Percentiles rank a stretch among this genome's conserved stretches.
phyloP scores from a whole-genome alignment of 2,329 filamentous ascomycete genomes.

The Sarocladium kiliense region DNA sequence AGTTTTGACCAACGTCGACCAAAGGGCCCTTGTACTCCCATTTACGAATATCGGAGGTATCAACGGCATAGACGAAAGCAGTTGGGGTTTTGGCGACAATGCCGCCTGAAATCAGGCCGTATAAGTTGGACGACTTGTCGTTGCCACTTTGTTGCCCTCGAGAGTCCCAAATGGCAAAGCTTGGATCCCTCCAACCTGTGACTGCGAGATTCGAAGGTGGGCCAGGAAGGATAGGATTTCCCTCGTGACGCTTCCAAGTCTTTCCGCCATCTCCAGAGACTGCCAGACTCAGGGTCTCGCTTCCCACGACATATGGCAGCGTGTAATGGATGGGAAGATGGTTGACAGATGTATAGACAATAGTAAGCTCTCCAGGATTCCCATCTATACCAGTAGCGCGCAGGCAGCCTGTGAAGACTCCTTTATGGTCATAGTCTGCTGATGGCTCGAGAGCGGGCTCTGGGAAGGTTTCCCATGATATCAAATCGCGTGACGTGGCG shows the following conservation, averaged over 20 bases:
- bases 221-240: slow-evolving; percentile 25
- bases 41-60: slow-evolving; percentile 29
- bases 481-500: slow-evolving; percentile 35
- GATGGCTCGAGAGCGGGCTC: slow-evolving; percentile 27
- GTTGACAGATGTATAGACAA: slow-evolving; percentile 28
- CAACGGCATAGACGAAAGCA: slow-evolving; percentile 39
- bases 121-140: slow-evolving; percentile 25
- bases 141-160: slow-evolving; percentile 13
- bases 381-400: slow-evolving; percentile 42
- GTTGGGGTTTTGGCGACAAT: slow-evolving; percentile 35
- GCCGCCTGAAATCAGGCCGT: slow-evolving; percentile 44
- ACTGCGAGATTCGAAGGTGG: slow-evolving; percentile 22
- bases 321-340: slow-evolving; percentile 30
- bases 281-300: slow-evolving; percentile 36
- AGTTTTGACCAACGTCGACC: slow-evolving; percentile 32
- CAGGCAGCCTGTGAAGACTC: slow-evolving; percentile 47
- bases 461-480: slow-evolving; percentile 36
- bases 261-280: slow-evolving; percentile 29
- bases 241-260: slow-evolving; percentile 25
- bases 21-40: slow-evolving; percentile 42
- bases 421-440: slow-evolving; percentile 42
- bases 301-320: slow-evolving; percentile 32
- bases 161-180: slow-evolving; percentile 22
- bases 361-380: slow-evolving; percentile 25
- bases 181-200: slow-evolving; percentile 30